These are phyloP conservation scores for Chlorella sorokiniana DNA, from an alignment of 139 green algal species.

Conservation along the genomic window DNA sequence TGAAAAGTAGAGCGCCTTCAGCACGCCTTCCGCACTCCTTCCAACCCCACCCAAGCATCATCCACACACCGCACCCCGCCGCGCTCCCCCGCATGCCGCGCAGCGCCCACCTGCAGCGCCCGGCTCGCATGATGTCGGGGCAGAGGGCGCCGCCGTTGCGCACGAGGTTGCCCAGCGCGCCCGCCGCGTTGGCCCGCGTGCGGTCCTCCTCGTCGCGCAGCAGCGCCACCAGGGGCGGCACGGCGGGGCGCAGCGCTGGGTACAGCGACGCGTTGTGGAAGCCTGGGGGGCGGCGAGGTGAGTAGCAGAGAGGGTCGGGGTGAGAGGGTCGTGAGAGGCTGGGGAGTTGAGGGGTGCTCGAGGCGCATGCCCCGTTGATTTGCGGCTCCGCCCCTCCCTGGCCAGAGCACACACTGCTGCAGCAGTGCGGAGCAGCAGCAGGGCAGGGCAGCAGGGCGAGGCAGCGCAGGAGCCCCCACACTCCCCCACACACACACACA, in stretches of 20 bases:
- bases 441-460: not conserved
- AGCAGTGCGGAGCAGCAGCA: too few relatives aligned
- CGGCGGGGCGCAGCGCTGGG: conserved; percentile 65
- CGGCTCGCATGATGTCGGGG: conserved; percentile 71
- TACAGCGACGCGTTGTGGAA: conserved; percentile 94
- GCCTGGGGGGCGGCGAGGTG: conserved; percentile 40
- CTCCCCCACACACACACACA: not conserved
- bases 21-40: not conserved
- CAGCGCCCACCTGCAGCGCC: conserved; percentile 55
- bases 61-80: not conserved
- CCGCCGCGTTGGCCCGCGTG: conserved; percentile 92
- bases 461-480: not conserved
- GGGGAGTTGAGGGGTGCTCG: too few relatives aligned
- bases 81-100: not conserved
- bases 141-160: conserved; percentile 83
- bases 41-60: not conserved
- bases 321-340: not conserved
- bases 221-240: conserved; percentile 79
- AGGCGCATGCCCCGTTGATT: too few relatives aligned
- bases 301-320: not conserved
- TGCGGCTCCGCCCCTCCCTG: too few relatives aligned
- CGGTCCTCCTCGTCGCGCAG: conserved; percentile 81
- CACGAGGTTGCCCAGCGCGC: conserved; percentile 94
- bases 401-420: too few relatives aligned
- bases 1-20: too few relatives aligned